Base-by-base conservation (phyloP, 495 filamentous ascomycete species). In the Articulospora tetracladia region DNA sequence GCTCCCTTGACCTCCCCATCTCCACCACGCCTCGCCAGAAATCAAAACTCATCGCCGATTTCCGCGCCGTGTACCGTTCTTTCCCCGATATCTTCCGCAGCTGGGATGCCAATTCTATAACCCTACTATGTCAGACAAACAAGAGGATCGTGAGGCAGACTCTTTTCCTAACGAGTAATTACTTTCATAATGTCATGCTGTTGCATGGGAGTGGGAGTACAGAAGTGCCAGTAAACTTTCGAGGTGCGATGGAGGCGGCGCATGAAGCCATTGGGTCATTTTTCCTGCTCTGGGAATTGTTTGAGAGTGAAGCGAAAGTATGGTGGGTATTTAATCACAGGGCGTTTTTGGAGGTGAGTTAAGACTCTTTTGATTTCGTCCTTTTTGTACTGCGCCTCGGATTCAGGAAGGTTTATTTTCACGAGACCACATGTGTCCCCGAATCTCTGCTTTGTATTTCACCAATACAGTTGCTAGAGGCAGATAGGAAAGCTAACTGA, bases 261-360 rank as follows among this genome's bases (percentile, higher is more conserved):
- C 80, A 86, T 61, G 82, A 74, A 70, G 68, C 68, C 24, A 70
- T 70, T 11, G 55, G 66, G 30, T 67, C 77, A 12, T 91, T 90
- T 62, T 90, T 90, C 72, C 73, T 88, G 26, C 76, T 90, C 13
- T 86, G 83, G 67, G 70, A 69, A 1, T 66, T 87, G 23, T 85
- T 89, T 57, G 80, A 83, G 61, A 73, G 74, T 30, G 86, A 91
- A 69, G 85, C 86, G 11, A 76, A 81, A 49, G 85, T 89, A 3
- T 90, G 87, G 86, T 91, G 87, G 86, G 85, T 89, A 6, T 90
- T 90, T 66, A 84, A 86, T 66, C 87, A 90, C 68, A 71, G 87
- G 15, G 86, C 86, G 0, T 91, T 90, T 67, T 72, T 88, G 47
- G 86, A 89, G 69, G 39, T 44, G 39, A 44, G 39, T 44, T 8